Evolutionary conservation across 2,329 filamentous ascomycete genomes (phyloP), one percentile per base, ranked within the genome.

Genomic region (Pseudocercospora cruenta): DNA sequence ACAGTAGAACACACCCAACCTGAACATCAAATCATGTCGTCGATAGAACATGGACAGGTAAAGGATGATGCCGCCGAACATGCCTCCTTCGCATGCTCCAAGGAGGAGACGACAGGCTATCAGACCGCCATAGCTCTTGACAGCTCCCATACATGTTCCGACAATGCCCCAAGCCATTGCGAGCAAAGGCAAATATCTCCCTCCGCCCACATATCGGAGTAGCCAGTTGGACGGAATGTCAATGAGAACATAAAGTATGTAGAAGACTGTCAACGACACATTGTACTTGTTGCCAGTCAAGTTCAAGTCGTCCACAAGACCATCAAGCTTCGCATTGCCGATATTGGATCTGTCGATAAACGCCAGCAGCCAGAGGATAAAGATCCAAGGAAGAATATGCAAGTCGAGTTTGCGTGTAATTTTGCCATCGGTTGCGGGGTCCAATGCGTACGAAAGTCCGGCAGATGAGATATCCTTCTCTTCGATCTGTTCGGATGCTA

Each of bases 351-450:
- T 74, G 69, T 83, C 82, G 64, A 84, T 82, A 74, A 83, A 83
- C 7, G 81, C 80, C n/a, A 83, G 75, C 3, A 83, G 77, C 79
- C 80, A 83, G 14, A 83, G 75, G 9, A 76, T 74, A 55, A 83
- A 83, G 5, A 83, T 75, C 80, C 80, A 82, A 3, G 81, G 81
- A 10, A 83, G 70, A 31, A 83, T 77, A 55, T 80, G 80, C 0
- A 70, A 62, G 70, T 83, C 81, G 59, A 83, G 78, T 57, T 80
- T 81, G 22, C 78, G 72, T 12, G 78, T 82, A 36, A 83, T 74
- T 33, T 75, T 19, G n/a, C 49, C 36, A 19, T 69, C 68, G 5
- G 28, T 12, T 5, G 21, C 47, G 1, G 65, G 54, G 31, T 70
- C 66, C 21, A 45, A 43, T 7, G 58, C 45, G 22, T 67, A 61